Evolutionary conservation across 1,284 basidiomycete genomes (phyloP), one percentile per base, ranked within the genome.

Genomic region (Mycena sp.): DNA sequence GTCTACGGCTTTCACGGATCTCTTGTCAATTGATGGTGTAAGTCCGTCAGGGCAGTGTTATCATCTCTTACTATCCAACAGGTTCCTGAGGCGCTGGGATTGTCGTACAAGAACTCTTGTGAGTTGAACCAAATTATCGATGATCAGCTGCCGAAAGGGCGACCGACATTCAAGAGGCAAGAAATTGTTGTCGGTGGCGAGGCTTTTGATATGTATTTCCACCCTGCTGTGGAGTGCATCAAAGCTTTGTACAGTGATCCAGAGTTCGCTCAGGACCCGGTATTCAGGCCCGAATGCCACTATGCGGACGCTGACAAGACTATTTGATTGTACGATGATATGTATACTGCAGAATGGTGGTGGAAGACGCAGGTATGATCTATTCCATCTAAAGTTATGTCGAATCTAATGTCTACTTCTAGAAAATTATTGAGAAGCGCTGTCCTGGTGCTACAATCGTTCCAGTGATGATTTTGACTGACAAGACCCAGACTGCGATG

Each of bases 391-490:
- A 29, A 10, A n/a, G 14, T 26, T 6, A 14, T 28, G 26, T 9
- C 3, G 11, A 14, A 17, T 19, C 10, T 14, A 32, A 23, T 55
- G 7, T 38, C 23, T 6, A 26, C 21, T 40, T 6, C 5, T n/a
- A 43, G 53, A 44, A 29, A 55, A 55, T 10, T n/a, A 12, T 55
- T n/a, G 53, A 55, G 26, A 44, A 37, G 21, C 7, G 16, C 4
- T 9, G 23, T 23, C 12, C 40, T 2, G 77, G 80, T 2, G 74
- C 74, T 0, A 82, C 80, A 1, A 74, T 81, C 25, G 66, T 80
- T 5, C 81, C 81, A 1, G 65, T 83, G 35, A 79, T 83, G 29
- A 68, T 82, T 6, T 78, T 77, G 0, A 74, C 79, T 0, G 74
- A 78, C 60, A 77, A 77, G 56, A 78, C 74, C 5, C 63, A 67